Evolutionary conservation across 2,329 filamentous ascomycete genomes (phyloP).

Genomic region (Fusarium euwallaceae): DNA sequence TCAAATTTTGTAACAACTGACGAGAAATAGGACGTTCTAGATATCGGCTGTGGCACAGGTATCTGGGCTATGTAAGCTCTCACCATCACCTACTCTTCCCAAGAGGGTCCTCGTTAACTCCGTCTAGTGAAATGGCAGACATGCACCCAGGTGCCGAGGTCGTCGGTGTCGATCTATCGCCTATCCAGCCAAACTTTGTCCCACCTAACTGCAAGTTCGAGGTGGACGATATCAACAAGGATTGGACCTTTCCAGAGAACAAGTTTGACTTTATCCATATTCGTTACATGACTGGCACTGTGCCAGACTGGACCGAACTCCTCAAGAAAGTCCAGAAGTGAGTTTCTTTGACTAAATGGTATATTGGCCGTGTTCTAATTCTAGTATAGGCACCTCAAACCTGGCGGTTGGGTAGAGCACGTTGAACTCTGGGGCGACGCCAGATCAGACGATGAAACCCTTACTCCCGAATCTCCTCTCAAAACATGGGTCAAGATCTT

Average conservation of each 20-base stretch:
- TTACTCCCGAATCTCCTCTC: neutral
- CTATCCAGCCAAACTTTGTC: conserved; percentile 4
- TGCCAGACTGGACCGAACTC: neutral
- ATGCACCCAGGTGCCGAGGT: neutral
- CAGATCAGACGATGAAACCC: neutral
- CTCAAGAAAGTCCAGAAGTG: neutral
- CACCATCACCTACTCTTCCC: neutral
- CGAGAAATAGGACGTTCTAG: conserved; percentile 13
- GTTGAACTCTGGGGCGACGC: conserved; percentile 3
- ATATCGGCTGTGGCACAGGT: conserved; percentile 25
- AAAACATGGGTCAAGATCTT: neutral
- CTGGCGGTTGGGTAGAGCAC: neutral
- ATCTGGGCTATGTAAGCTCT: conserved; percentile 31
- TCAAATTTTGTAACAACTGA: fast-evolving
- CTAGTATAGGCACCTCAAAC: neutral
- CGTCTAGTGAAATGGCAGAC: neutral
- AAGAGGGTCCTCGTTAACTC: neutral
- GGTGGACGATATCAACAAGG: conserved; percentile 2
- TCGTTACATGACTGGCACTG: conserved; percentile 4
- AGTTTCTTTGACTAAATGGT: neutral
- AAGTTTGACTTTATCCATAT: conserved; percentile 4
- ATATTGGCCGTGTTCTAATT: neutral
- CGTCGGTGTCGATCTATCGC: neutral
- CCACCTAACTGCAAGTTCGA: neutral
- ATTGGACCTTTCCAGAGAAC: neutral